These are phyloP conservation scores for Pleurotus cornucopiae DNA, from an alignment of 768 basidiomycete species.

Conservation along the genomic window DNA sequence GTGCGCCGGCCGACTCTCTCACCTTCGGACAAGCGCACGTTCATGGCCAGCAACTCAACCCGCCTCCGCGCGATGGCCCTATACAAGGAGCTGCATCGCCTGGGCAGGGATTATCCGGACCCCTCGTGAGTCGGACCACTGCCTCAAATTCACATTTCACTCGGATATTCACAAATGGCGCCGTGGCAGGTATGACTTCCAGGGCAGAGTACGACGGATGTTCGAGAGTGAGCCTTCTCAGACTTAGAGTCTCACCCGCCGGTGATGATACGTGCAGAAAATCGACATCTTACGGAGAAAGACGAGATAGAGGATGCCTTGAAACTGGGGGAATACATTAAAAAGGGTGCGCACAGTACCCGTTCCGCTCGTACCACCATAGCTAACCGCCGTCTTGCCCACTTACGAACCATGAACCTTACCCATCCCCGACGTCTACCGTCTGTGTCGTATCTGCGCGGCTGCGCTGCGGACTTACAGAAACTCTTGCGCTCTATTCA, in stretches of 20 bases:
- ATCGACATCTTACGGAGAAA: slow-evolving; percentile 57
- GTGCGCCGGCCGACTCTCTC: too few species aligned
- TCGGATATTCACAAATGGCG: neutral
- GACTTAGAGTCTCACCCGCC: slow-evolving; percentile 1
- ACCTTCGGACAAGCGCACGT: neutral
- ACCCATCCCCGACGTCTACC: too few species aligned
- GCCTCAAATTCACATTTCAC: slow-evolving; percentile 4
- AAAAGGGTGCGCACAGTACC: slow-evolving; percentile 53
- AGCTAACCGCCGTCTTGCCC: neutral
- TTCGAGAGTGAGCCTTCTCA: slow-evolving; percentile 60
- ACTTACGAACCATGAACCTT: neutral
- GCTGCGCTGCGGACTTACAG: slow-evolving; percentile 29
- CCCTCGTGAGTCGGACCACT: slow-evolving; percentile 51
- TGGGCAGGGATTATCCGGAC: slow-evolving; percentile 82
- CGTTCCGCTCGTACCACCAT: neutral
- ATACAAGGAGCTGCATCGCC: slow-evolving; percentile 79
- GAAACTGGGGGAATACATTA: slow-evolving; percentile 77
- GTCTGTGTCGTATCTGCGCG: neutral
- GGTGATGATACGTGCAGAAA: slow-evolving; percentile 40
- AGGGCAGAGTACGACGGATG: slow-evolving; percentile 62
- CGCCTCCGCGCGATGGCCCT: slow-evolving; percentile 65
- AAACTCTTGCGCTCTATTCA: slow-evolving; percentile 79
- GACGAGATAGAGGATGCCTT: slow-evolving; percentile 76
- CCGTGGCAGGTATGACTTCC: slow-evolving; percentile 65
- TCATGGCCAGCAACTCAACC: slow-evolving; percentile 47